These are phyloP conservation scores for Stephania japonica DNA, from an alignment of 164 flowering plant genomes.

Conservation along the genomic window DNA sequence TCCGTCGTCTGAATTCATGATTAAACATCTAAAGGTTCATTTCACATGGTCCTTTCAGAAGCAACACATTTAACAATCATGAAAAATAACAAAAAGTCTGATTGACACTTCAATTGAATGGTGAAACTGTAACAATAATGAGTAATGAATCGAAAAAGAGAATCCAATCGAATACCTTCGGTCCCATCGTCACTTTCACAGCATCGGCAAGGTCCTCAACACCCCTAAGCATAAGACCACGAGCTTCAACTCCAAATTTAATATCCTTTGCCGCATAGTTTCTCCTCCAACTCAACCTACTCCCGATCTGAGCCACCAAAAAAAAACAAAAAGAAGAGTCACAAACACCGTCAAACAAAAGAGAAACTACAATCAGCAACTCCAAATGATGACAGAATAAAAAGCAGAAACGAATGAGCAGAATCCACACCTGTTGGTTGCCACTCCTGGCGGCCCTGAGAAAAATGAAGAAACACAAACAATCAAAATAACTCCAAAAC, in stretches of 20 bases:
- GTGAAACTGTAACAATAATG: neutral
- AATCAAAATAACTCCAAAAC: neutral
- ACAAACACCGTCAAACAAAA: neutral
- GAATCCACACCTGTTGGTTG: constrained; percentile 18
- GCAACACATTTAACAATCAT: neutral
- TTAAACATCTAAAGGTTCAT: neutral
- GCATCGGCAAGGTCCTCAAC: constrained; percentile 97
- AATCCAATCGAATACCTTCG: constrained; percentile 35
- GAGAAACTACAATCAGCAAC: neutral
- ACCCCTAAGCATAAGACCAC: constrained; percentile 88
- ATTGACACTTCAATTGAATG: neutral
- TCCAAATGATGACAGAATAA: neutral
- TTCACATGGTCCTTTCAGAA: neutral
- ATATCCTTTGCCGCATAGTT: constrained; percentile 95
- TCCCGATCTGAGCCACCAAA: constrained; percentile 38
- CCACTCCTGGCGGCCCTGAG: constrained; percentile 22
- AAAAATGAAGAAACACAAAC: neutral
- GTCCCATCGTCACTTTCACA: constrained; percentile 96
- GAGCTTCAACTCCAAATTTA: constrained; percentile 83
- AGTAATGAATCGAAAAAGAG: neutral
- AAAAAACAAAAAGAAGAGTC: constrained; percentile 3
- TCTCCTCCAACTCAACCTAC: constrained; percentile 73
- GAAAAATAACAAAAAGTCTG: neutral
- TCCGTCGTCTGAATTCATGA: neutral
- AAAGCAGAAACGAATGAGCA: neutral